Evolutionary conservation across 441 rosid genomes (phyloP).

Genomic region (Populus hybrid): DNA sequence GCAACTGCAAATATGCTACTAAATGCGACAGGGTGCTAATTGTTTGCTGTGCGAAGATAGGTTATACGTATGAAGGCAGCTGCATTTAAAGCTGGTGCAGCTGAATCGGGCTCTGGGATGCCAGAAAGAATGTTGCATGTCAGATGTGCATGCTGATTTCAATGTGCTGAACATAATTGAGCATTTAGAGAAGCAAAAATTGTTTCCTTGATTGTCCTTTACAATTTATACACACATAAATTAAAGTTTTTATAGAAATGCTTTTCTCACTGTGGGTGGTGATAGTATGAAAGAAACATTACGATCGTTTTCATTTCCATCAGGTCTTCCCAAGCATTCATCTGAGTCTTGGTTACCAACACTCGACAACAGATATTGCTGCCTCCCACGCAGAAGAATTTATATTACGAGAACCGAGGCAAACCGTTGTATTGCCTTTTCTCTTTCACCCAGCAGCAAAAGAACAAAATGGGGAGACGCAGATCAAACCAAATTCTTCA

Average conservation of each 20-base stretch:
- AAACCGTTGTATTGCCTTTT: too few relatives aligned
- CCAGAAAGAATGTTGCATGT: not conserved
- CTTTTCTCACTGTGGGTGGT: not conserved
- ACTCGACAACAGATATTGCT: not conserved
- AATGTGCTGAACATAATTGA: not conserved
- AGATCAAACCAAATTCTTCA: too few relatives aligned
- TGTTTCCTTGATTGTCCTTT: not conserved
- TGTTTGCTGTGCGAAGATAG: not conserved
- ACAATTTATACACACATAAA: not conserved
- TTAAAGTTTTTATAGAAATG: not conserved
- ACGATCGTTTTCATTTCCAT: not conserved
- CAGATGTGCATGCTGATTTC: not conserved
- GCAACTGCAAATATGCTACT: not conserved
- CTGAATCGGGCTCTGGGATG: too few relatives aligned
- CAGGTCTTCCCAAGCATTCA: not conserved
- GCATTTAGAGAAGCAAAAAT: not conserved
- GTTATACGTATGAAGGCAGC: too few relatives aligned
- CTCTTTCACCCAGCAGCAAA: too few relatives aligned
- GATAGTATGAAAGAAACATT: not conserved
- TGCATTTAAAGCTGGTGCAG: not conserved
- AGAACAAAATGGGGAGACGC: too few relatives aligned
- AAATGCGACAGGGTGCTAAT: not conserved
- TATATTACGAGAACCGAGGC: too few relatives aligned
- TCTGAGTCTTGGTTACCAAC: not conserved
- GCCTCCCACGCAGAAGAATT: too few relatives aligned